A percentile compares a stretch with the other conserved stretches of the same genome.
phyloP scores from a whole-genome alignment of 78 protist species.

The Guillardia theta region DNA sequence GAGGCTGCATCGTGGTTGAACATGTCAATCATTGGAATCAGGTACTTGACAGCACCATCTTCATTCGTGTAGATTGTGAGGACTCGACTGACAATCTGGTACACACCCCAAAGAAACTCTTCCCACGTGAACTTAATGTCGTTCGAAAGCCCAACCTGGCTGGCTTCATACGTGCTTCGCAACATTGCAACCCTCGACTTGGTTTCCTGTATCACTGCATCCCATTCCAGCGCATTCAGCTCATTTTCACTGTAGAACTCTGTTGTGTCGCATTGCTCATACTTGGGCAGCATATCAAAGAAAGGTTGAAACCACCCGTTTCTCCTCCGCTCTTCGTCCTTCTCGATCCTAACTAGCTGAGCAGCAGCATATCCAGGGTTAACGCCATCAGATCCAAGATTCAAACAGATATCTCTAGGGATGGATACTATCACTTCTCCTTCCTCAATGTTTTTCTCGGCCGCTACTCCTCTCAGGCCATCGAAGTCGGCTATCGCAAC shows the following conservation, averaged over 20 bases:
- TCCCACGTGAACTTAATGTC: background rate
- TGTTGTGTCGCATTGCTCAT: background rate
- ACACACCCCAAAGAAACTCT: background rate
- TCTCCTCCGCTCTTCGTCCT: background rate
- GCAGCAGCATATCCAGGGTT: background rate
- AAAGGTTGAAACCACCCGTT: background rate
- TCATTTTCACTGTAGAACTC: background rate
- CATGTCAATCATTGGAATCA: background rate
- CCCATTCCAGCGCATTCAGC: conserved; percentile 13
- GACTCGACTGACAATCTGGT: background rate
- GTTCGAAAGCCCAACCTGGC: no score
- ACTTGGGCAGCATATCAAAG: background rate
- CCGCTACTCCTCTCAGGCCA: background rate
- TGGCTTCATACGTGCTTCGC: no score
- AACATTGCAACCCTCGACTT: no score
- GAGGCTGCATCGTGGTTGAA: background rate
- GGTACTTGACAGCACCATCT: background rate
- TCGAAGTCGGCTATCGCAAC: background rate
- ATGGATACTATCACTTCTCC: background rate
- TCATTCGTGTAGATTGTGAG: background rate
- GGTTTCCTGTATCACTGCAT: background rate
- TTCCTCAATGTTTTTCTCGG: background rate
- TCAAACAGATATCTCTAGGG: background rate
- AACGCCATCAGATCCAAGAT: background rate
- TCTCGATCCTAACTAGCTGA: background rate